Conservation (phyloP, 2,329 filamentous ascomycete genomes). For the Colletotrichum somersetense region DNA sequence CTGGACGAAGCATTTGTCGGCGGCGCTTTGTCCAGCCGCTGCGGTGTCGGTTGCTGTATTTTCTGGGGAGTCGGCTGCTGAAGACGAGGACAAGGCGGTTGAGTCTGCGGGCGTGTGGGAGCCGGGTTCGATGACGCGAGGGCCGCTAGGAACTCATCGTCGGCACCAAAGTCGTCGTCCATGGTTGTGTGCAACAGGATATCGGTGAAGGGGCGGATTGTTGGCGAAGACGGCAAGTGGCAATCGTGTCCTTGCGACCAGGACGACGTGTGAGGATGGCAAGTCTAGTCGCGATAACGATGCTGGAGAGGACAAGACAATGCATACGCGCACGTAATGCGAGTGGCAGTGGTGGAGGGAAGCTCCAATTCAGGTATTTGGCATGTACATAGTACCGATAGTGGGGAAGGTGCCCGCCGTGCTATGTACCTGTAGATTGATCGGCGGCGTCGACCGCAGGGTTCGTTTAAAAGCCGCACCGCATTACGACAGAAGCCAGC, state of each 20-base stretch:
- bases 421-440: not conserved
- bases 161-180: constrained; percentile 70
- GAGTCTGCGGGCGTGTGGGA: constrained; percentile 43
- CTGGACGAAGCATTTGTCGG: constrained; percentile 53
- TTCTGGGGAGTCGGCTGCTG: constrained; percentile 55
- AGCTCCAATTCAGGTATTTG: not conserved
- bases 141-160: constrained; percentile 68
- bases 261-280: not conserved
- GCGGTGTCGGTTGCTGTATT: constrained; percentile 64
- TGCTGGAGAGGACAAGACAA: not conserved
- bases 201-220: not conserved
- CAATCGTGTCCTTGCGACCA: not conserved
- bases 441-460: not conserved
- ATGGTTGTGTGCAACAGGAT: constrained; percentile 44
- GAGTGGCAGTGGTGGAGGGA: not conserved
- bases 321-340: not conserved
- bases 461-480: not conserved
- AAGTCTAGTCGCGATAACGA: not conserved
- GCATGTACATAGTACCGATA: not conserved
- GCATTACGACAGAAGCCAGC: not conserved
- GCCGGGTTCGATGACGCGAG: constrained; percentile 63
- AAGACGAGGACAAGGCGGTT: constrained; percentile 46
- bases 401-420: not conserved
- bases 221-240: not conserved
- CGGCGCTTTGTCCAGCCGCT: constrained; percentile 66